Evolutionary conservation across 2,329 filamentous ascomycete genomes (phyloP), one percentile per base, ranked within the genome.

Genomic region (Talaromyces sp.): DNA sequence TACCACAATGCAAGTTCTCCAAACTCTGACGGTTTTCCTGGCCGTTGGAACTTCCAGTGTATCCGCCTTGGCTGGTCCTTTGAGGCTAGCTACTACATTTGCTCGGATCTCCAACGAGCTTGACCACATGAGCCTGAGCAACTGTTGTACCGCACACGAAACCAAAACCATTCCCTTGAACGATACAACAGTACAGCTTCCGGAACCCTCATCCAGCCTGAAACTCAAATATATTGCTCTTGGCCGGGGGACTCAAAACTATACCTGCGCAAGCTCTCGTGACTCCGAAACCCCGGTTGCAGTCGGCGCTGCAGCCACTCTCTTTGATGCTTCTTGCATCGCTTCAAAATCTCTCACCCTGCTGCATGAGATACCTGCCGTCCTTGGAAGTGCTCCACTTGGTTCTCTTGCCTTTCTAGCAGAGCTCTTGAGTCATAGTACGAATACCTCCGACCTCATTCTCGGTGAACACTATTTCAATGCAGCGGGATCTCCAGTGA

Each of bases 201-300:
- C 72, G 13, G 29, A 29, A 5, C 71, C 72, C 9, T 59, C 65
- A 3, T 35, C 49, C 6, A 58, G 58, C 16, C 49, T 73, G 33
- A 62, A 55, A 8, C 74, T 81, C 44, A 70, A 77, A 51, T 72
- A 76, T 55, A 64, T 81, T 45, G 74, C 74, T 5, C 56, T 79
- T 17, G 80, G 79, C 49, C 67, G 72, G 20, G 80, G 80, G 35
- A 79, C 76, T 11, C 78, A 82, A 56, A 81, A 80, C 68, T 82
- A 80, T 6, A 55, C 57, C 3, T 61, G 68, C 24, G 35, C 36
- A 10, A 30, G 56, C 6, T 42, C 42, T 20, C 43, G 40, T 13
- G 32, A 52, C 9, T 36, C 42, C 0, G 47, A 63, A 10, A 47
- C 49, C 0, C 77, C 79, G 13, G 53, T 61, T 13, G 62, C 76